Evolutionary conservation across 1,284 basidiomycete genomes (phyloP).

Genomic region (Pterulicium gracile): DNA sequence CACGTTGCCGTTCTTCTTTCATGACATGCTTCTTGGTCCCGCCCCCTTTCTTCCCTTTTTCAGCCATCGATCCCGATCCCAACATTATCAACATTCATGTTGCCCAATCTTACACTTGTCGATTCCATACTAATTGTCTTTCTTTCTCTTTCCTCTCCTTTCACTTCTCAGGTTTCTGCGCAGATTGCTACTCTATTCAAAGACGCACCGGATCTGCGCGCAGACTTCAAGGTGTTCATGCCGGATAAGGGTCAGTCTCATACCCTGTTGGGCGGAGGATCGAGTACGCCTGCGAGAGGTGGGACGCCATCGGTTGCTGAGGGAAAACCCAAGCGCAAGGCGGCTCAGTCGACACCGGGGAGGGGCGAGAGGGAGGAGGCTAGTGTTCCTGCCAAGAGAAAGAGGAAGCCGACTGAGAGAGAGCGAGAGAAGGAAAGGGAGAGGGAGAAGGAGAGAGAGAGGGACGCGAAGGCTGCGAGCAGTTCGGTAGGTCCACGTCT

Average conservation of each 20-base stretch:
- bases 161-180: constrained; percentile 30
- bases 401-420: constrained; percentile 43
- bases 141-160: constrained; percentile 8
- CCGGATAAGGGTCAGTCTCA: constrained; percentile 38
- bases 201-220: constrained; percentile 80
- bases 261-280: constrained; percentile 14
- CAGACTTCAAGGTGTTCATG: constrained; percentile 89
- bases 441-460: constrained; percentile 22
- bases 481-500: not conserved
- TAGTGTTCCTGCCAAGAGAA: constrained; percentile 48
- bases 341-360: constrained; percentile 21
- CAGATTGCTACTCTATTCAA: constrained; percentile 78
- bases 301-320: constrained; percentile 18
- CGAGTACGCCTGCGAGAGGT: constrained; percentile 12
- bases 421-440: constrained; percentile 21
- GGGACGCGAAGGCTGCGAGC: not conserved
- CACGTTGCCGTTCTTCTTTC: no score
- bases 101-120: no score
- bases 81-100: no score
- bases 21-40: no score
- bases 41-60: no score
- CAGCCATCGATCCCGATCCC: no score
- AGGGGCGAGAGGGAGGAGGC: constrained; percentile 15
- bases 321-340: constrained; percentile 20
- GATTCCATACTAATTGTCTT: not conserved